Evolutionary conservation across 495 filamentous ascomycete genomes (phyloP), one percentile per base, ranked within the genome.

Genomic region (Glarea lozoyensis): DNA sequence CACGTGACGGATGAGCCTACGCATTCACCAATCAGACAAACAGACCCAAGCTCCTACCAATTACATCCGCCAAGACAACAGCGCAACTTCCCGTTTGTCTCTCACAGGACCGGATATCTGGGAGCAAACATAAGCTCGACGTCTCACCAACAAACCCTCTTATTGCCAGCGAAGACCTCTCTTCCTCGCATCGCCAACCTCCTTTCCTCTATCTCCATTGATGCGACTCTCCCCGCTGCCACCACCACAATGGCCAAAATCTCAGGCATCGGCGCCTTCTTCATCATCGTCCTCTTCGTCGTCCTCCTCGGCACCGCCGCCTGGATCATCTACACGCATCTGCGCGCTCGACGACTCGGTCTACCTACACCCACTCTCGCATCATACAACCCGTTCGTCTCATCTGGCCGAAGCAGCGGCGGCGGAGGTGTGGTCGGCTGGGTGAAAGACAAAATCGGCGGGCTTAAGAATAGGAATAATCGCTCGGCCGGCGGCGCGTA

Each of bases 291-390:
- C 53, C 46, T 73, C 49, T 46, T 78, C 58, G 53, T 79, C 43
- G 45, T 73, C 39, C 51, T 75, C 31, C 23, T 74, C 34, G 60
- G 59, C 41, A 62, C 55, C 15, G 48, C 62, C 40, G 70, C 63
- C 39, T 81, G 68, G 64, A 50, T 79, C 45, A 52, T 70, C 46
- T 79, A 70, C 50, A 69, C 73, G 1, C 76, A 78, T 46, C 52
- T 78, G 31, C 74, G 74, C 46, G 81, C 82, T 29, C 63, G 73
- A 35, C 69, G 72, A 10, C 62, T 82, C 25, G 82, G 82, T 33
- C 75, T 82, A 33, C 77, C 78, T 16, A 70, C 76, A 40, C 82
- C 80, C 2, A 63, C 72, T 1, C 53, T 77, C 7, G 66, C 68
- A 32, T 80, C 80, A 30, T 85, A 82, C 66, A 70, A 75, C 49